Evolutionary conservation across 805 yeast species (phyloP), one percentile per base, ranked within the genome.

Genomic region (Tetrapisispora namnaoensis): DNA sequence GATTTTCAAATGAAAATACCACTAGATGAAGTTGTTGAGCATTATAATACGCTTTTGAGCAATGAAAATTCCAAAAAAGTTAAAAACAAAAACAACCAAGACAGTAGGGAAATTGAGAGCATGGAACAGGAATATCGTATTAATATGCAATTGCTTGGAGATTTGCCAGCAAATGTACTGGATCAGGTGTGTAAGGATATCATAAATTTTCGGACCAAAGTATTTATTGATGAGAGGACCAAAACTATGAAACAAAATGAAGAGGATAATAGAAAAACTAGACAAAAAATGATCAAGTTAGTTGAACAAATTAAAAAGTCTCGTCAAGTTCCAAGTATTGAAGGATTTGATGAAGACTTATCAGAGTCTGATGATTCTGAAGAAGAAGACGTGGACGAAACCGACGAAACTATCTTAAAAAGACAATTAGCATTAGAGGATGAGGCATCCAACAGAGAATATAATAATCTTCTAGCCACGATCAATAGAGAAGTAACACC

Each of bases 121-220:
- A 11, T 14, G n/a, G 35, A 32, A 7, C 44, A 46, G 16, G 55
- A 59, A 24, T 64, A 64, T 46, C 51, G 55, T 17, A 58, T 64
- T 11, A 66, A 64, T 51, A 45, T 60, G 17, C 54, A 47, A 43
- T 59, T 64, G 2, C 43, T 64, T 34, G 59, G 65, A 45, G 68
- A 64, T 47, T 47, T 64, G 22, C 67, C 67, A 2, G 49, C 51
- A 14, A 54, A 55, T 30, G 54, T 59, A 9, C 49, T 64, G 17
- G 60, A 58, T 30, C 68, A 63, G 44, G 50, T 64, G 22, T 60
- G 62, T 49, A 70, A 72, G 49, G 78, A 77, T 51, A 74, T 82
- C 42, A 64, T 79, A 44, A 75, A 71, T 52, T 81, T 82, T 56
- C 65, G 86, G 52, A 70, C 81, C 13, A 72, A 71, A 42, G 82